A percentile compares a stretch with the other conserved stretches of the same genome.
Conservation (phyloP, 176 grass and related monocot species). For the Ensete glaucum region DNA sequence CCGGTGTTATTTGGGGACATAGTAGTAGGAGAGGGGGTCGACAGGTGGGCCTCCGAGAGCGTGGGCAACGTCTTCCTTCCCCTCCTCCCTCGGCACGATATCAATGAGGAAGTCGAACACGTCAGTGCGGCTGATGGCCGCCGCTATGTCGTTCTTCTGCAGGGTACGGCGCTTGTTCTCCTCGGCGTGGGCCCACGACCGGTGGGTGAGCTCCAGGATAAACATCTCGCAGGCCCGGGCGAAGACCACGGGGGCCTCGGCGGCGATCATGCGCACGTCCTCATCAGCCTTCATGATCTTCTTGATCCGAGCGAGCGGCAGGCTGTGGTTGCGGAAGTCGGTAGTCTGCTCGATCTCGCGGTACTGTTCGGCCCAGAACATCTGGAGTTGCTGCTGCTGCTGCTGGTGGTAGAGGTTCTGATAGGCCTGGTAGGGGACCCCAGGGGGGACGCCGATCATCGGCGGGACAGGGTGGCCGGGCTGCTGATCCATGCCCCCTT, state of each 20-base stretch:
- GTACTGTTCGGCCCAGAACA: conserved; percentile 93
- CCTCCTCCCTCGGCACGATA: conserved; percentile 74
- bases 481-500: neutral
- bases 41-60: neutral
- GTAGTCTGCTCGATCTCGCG: conserved; percentile 72
- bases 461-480: neutral
- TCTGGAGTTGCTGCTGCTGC: conserved; percentile 18
- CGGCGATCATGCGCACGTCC: conserved; percentile 33
- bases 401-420: conserved; percentile 1
- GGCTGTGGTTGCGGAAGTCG: conserved; percentile 85
- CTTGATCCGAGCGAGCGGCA: conserved; percentile 85
- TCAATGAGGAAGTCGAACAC: conserved; percentile 91
- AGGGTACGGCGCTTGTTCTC: conserved; percentile 89
- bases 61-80: conserved; percentile 34
- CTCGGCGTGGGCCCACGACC: conserved; percentile 73
- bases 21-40: neutral
- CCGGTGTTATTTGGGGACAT: neutral
- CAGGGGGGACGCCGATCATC: neutral
- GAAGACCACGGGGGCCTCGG: conserved; percentile 35
- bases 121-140: conserved; percentile 74
- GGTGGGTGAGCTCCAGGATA: conserved; percentile 34
- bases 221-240: conserved; percentile 46
- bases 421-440: neutral
- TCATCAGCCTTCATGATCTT: conserved; percentile 82
- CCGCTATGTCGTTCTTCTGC: conserved; percentile 90